Conservation (phyloP, 2,329 filamentous ascomycete species). For the Fusarium musae region DNA sequence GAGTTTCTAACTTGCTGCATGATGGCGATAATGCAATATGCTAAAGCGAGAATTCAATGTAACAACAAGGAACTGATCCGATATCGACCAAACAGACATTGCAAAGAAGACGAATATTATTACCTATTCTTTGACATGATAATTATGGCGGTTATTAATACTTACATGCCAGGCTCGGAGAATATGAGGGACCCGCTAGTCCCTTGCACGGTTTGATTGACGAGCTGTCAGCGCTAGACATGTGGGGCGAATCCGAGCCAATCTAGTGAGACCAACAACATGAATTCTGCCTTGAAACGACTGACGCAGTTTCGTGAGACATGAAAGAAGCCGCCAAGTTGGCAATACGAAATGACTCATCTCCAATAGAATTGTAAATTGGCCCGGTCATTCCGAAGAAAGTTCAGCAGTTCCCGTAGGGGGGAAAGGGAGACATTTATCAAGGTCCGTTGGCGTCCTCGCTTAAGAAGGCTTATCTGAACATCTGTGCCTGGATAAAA, state of each 20-base stretch:
- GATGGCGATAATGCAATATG: not conserved
- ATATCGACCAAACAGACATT: not conserved
- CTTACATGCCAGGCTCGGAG: not conserved
- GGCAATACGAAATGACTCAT: not conserved
- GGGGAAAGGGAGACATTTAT: not conserved
- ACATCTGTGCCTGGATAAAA: not conserved
- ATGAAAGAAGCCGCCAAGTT: not conserved
- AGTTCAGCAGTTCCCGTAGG: accelerated
- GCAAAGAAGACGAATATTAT: accelerated
- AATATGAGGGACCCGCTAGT: not conserved
- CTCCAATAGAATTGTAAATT: not conserved
- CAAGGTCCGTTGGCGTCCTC: not conserved
- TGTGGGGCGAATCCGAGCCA: conserved; percentile 15
- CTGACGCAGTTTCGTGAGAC: not conserved
- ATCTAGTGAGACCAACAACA: not conserved
- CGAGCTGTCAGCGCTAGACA: conserved; percentile 11
- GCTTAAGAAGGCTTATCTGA: not conserved
- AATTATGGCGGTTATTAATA: not conserved
- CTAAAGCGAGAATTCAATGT: not conserved
- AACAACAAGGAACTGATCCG: not conserved
- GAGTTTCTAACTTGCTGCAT: not conserved
- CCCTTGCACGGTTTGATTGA: not conserved
- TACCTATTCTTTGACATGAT: not conserved
- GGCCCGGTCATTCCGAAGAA: not conserved
- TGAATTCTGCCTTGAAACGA: not conserved